Evolutionary conservation across 2,329 filamentous ascomycete genomes (phyloP).

Genomic region (Chrysosporium keratinophilum): DNA sequence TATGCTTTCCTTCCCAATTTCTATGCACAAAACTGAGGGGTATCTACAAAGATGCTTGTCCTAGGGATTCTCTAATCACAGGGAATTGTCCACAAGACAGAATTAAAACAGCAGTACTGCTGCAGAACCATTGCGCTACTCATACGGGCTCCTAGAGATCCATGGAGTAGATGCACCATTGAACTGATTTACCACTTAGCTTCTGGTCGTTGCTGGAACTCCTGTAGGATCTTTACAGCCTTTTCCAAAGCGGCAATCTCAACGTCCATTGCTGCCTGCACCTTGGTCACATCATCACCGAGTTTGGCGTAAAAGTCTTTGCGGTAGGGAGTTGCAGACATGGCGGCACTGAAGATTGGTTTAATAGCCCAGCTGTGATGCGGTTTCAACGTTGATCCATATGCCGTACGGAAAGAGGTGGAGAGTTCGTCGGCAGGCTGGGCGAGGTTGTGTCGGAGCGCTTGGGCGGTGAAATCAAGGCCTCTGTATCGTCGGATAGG

Average conservation of each 20-base stretch:
- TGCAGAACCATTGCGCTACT: too few species aligned
- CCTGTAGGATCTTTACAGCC: conserved; percentile 62
- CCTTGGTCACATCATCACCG: conserved; percentile 43
- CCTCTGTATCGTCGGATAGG: conserved; percentile 46
- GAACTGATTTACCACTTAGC: too few species aligned
- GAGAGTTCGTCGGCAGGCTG: conserved; percentile 64
- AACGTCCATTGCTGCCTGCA: conserved; percentile 52
- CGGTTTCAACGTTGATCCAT: conserved; percentile 77
- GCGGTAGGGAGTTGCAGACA: conserved; percentile 86
- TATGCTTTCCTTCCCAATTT: too few species aligned
- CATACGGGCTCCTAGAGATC: too few species aligned
- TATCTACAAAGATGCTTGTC: too few species aligned
- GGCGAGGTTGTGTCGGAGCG: conserved; percentile 65
- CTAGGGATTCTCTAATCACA: too few species aligned
- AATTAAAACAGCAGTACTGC: too few species aligned
- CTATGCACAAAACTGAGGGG: too few species aligned
- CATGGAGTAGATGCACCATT: too few species aligned
- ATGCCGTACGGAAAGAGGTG: conserved; percentile 76
- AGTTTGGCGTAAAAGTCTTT: conserved; percentile 89
- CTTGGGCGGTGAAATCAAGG: conserved; percentile 85
- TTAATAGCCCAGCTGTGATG: conserved; percentile 85
- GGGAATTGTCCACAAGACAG: too few species aligned
- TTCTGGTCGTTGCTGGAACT: conserved; percentile 32
- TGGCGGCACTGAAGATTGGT: conserved; percentile 84
- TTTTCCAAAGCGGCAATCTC: conserved; percentile 41